phyloP scores from a whole-genome alignment of 208 protist species.

The Crithidia acanthocephali region DNA sequence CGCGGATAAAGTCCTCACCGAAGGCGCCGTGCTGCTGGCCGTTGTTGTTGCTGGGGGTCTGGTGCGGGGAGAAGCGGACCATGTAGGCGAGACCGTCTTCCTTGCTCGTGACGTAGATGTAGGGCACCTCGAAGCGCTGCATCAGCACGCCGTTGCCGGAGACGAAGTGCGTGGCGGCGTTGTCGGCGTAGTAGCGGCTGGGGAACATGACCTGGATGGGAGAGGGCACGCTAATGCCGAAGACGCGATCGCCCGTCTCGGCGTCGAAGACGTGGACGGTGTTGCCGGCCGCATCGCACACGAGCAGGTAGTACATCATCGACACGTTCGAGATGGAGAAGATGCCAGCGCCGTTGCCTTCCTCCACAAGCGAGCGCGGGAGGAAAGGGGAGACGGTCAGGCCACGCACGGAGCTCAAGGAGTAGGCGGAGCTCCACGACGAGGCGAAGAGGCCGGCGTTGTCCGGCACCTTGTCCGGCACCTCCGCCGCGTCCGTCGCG shows the following conservation, averaged over 20 bases:
- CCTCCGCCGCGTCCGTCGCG: conserved; percentile 3
- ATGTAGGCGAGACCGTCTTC: conserved; percentile 86
- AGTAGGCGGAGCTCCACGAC: conserved; percentile 71
- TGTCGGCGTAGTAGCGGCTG: conserved; percentile 37
- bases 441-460: conserved; percentile 82
- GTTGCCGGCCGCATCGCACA: conserved; percentile 77
- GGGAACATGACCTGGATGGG: conserved; percentile 90
- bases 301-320: conserved; percentile 76
- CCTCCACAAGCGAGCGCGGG: conserved; percentile 72
- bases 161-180: conserved; percentile 12
- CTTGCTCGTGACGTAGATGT: conserved; percentile 91
- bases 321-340: conserved; percentile 49
- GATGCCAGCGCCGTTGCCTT: conserved; percentile 48
- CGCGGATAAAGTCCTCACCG: conserved; percentile 38
- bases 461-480: conserved; percentile 32
- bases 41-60: conserved; percentile 25
- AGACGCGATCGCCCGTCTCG: conserved; percentile 71
- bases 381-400: conserved; percentile 78
- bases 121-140: conserved; percentile 57
- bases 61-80: conserved; percentile 58
- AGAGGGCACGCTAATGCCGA: conserved; percentile 70
- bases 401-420: conserved; percentile 79
- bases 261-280: conserved; percentile 79
- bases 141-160: conserved; percentile 12
- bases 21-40: conserved; percentile 33